Evolutionary conservation across 1,284 basidiomycete genomes (phyloP).

Genomic region (Peniophora sp.): DNA sequence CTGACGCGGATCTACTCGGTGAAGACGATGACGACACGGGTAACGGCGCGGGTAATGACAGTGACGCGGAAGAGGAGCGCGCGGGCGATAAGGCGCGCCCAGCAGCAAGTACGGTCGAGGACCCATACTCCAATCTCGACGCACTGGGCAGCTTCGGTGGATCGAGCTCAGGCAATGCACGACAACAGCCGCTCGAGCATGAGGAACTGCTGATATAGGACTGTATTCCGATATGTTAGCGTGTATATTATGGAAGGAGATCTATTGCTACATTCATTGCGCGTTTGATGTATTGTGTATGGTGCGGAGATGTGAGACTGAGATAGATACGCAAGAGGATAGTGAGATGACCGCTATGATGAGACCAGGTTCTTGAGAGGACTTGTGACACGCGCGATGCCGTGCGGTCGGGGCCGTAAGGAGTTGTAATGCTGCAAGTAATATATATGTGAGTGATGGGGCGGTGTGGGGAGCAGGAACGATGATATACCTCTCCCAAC

Average conservation of each 20-base stretch:
- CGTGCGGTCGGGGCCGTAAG: slow-evolving; percentile 45
- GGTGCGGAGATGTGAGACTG: background rate
- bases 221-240: background rate
- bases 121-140: slow-evolving; percentile 72
- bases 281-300: slow-evolving; percentile 4
- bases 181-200: slow-evolving; percentile 14
- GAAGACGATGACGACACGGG: slow-evolving; percentile 20
- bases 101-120: slow-evolving; percentile 20
- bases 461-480: background rate
- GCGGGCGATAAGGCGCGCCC: slow-evolving; percentile 5
- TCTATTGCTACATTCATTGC: slow-evolving; percentile 1
- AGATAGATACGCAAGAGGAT: background rate
- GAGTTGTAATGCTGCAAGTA: slow-evolving; percentile 79
- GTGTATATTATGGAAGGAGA: background rate
- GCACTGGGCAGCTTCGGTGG: slow-evolving; percentile 51
- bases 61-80: slow-evolving; percentile 17
- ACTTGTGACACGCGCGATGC: slow-evolving; percentile 31
- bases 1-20: slow-evolving; percentile 11
- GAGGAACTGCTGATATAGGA: slow-evolving; percentile 45
- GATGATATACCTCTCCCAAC: slow-evolving; percentile 76
- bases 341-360: slow-evolving; percentile 12
- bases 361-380: slow-evolving; percentile 30
- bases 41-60: slow-evolving; percentile 23
- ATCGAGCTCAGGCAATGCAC: slow-evolving; percentile 57
- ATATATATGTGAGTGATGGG: background rate